Evolutionary conservation across 306 rosid genomes (phyloP).

Genomic region (Cotoneaster glaucophyllus): DNA sequence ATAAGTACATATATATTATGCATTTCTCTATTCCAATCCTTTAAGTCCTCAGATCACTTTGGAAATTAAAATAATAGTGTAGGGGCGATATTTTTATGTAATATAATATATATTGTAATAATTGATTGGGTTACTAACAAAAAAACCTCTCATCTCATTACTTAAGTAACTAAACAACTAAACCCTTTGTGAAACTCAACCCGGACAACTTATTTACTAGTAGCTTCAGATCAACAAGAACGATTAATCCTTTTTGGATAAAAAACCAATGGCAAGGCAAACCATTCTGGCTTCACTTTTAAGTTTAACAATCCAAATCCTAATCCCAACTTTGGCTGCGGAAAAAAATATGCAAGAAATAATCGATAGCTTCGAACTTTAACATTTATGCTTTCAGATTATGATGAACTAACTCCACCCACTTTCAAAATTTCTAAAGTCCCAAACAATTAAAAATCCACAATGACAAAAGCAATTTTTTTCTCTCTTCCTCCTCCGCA

Average conservation of each 20-base stretch:
- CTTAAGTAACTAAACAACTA: constrained; percentile 5
- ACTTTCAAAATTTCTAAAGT: constrained; percentile 2
- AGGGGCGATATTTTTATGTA: too few relatives aligned
- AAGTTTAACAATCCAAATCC: constrained; percentile 6
- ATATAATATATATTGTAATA: too few relatives aligned
- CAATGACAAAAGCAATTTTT: not conserved
- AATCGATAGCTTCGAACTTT: not conserved
- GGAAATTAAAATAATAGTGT: too few relatives aligned
- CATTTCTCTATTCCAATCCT: too few relatives aligned
- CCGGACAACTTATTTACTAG: not conserved
- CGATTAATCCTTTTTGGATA: not conserved
- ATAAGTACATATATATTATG: too few relatives aligned
- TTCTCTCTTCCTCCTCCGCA: not conserved
- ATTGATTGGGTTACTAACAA: too few relatives aligned
- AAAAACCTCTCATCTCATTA: not conserved
- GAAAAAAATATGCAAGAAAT: not conserved
- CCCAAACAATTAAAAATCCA: constrained; percentile 16
- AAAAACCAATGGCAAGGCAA: not conserved
- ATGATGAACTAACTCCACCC: constrained; percentile 3
- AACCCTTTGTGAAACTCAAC: constrained; percentile 4
- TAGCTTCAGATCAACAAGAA: constrained; percentile 4
- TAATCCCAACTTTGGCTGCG: constrained; percentile 16
- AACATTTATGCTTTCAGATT: not conserved
- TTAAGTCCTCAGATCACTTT: too few relatives aligned
- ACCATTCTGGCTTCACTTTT: constrained; percentile 12